Base-by-base conservation (phyloP, 139 green algal species). In the Diplosphaera chodatii region DNA sequence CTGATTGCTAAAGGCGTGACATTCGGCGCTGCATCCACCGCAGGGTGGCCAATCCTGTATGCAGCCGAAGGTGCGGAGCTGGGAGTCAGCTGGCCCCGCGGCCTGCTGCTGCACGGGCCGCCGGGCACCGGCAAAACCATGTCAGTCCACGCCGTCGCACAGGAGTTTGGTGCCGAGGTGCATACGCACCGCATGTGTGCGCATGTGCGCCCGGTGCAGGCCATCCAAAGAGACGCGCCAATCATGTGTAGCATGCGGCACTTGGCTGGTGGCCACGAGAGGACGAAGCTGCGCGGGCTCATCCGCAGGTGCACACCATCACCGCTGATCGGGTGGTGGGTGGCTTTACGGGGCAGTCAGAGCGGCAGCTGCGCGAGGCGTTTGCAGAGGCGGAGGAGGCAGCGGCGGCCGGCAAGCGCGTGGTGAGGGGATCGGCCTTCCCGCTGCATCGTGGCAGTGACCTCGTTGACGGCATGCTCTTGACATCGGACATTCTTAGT, bases 261-360 rank as follows among this genome's bases (percentile, higher is more conserved):
- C n/a, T n/a, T n/a, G n/a, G n/a, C n/a, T n/a, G n/a, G n/a, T n/a
- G n/a, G n/a, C n/a, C n/a, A n/a, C n/a, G n/a, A n/a, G n/a, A n/a
- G n/a, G n/a, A n/a, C n/a, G n/a, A n/a, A n/a, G n/a, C n/a, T n/a
- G n/a, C n/a, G n/a, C n/a, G n/a, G n/a, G n/a, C n/a, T n/a, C n/a
- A n/a, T 5, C 22, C 25, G 10, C 16, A 59, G 48, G 59, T 97
- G 67, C 81, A 90, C 69, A 34, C 70, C 15, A 55, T 96, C 0
- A 88, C 79, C 0, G 78, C 91, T 0, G 74, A 81, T 22, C 69
- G 78, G 1, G 78, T 96, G 15, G 84, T 91, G 72, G 92, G 91
- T 6, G 77, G 88, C 8, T 96, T 85, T 82, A 79, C 71, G 66
- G 81, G 92, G 0, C 90, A 98, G 77, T 92, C 82, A 16, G 94